Evolutionary conservation across 2,329 filamentous ascomycete genomes (phyloP), one percentile per base, ranked within the genome.

Genomic region (Colletotrichum sojae): DNA sequence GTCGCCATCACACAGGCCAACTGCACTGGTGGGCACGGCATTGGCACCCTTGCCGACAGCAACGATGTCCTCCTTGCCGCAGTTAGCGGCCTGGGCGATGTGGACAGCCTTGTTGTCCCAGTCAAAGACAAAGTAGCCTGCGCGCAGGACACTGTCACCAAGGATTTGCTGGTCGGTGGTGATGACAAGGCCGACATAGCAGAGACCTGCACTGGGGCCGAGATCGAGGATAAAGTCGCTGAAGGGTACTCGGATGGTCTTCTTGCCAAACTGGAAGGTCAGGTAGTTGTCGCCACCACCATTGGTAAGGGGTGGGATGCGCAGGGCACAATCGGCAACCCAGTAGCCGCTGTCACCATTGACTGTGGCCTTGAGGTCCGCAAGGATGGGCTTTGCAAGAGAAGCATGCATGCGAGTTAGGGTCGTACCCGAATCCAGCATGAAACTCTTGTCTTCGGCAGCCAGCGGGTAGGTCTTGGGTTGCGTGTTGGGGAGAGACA

Each of bases 401-500:
- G 75, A 49, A 10, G 78, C 71, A 18, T 85, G 85, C 45, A 89
- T 80, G 20, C 83, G 80, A 4, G 78, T 82, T 13, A 88, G 75
- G 0, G 86, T 87, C 1, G 85, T 84, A 59, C 87, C 87, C 2
- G 83, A 85, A 77, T 89, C 87, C 59, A 89, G 79, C 75, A 86
- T 80, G 22, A 85, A 82, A 55, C 80, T 81, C 10, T 79, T 73
- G 25, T 84, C 82, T 6, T 75, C 67, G 1, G 64, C 70, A 2
- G 63, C 49, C 1, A 82, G 72, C 16, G 69, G 58, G 71, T 76
- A 78, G 9, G 46, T 51, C 55, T 67, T 75, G 45, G 73, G 25
- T 0, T 73, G 67, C 6, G 68, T 49, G 22, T 64, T 73, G n/a
- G 58, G 59, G 15, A 77, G n/a, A 2, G 76, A 77, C 22, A 81